phyloP scores from a whole-genome alignment of 2,329 filamentous ascomycete genomes.

The Scopulariopsis brevicaulis region DNA sequence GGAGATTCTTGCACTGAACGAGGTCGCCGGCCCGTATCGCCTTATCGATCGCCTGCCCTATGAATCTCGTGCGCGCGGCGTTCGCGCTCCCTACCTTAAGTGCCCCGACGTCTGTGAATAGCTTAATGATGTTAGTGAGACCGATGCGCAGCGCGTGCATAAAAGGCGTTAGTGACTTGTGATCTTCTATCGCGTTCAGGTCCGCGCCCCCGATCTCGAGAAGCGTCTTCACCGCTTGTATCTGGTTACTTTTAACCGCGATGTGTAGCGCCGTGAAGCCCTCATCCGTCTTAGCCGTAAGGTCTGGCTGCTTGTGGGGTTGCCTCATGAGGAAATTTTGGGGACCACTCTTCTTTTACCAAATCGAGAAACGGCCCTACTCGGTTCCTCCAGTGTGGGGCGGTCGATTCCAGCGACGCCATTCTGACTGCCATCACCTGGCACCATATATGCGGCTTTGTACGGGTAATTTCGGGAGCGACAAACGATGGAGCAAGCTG shows the following conservation, averaged over 20 bases:
- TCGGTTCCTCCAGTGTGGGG: no score
- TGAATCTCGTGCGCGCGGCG: not conserved
- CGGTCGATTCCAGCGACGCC: no score
- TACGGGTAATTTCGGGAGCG: no score
- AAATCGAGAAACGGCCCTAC: no score
- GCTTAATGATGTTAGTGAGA: not conserved
- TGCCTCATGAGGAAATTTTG: no score
- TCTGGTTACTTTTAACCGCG: constrained; percentile 1
- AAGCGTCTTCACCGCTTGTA: not conserved
- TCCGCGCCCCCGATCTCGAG: not conserved
- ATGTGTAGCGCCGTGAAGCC: constrained; percentile 20
- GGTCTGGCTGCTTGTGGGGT: no score
- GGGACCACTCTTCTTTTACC: no score
- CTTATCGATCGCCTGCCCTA: constrained; percentile 1
- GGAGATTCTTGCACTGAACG: not conserved
- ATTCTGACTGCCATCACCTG: no score
- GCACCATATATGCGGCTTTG: no score
- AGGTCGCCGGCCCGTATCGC: not conserved
- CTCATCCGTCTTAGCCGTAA: constrained; percentile 14
- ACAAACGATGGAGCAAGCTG: no score
- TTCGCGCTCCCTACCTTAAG: not conserved
- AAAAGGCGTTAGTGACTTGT: constrained; percentile 1
- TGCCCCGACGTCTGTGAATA: not conserved
- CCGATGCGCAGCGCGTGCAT: constrained; percentile 2
- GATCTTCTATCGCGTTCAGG: not conserved